phyloP scores from a whole-genome alignment of 257 asterid species.

The Echium plantagineum region DNA sequence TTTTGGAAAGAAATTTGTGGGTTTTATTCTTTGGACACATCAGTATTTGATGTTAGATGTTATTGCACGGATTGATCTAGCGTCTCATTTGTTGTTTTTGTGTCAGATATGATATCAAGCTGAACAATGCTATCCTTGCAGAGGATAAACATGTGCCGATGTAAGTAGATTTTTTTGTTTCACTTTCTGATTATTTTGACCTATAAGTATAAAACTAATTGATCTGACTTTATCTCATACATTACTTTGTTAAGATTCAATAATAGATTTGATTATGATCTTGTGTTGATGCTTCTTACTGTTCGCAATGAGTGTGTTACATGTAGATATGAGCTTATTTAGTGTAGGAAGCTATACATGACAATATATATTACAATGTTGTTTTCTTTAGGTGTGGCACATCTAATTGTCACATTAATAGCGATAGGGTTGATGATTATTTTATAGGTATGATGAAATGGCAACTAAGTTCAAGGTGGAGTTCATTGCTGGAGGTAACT shows the following conservation, averaged over 20 bases:
- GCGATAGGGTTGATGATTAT: too few species aligned
- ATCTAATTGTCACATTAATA: not conserved
- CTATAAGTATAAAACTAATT: too few species aligned
- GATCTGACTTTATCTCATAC: too few species aligned
- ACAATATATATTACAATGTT: not conserved
- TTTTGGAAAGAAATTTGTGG: not conserved
- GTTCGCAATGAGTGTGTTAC: too few species aligned
- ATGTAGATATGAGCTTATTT: too few species aligned
- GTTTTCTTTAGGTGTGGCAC: too few species aligned
- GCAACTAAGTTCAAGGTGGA: constrained; percentile 65
- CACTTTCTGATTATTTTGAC: not conserved
- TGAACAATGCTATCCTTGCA: constrained; percentile 88
- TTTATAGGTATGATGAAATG: constrained; percentile 82
- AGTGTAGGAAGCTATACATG: too few species aligned
- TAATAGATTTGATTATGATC: not conserved
- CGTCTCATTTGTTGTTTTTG: constrained; percentile 1
- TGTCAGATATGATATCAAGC: constrained; percentile 51
- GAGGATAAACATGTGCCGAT: constrained; percentile 89
- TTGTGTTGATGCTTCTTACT: not conserved
- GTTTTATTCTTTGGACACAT: too few species aligned
- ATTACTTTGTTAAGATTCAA: not conserved
- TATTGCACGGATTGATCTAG: not conserved
- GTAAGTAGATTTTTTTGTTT: constrained; percentile 30
- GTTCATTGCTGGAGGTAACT: constrained; percentile 92
- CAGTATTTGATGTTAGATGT: not conserved